Evolutionary conservation across 768 basidiomycete genomes (phyloP), one percentile per base, ranked within the genome.

Genomic region (Phylloporus arenicola): DNA sequence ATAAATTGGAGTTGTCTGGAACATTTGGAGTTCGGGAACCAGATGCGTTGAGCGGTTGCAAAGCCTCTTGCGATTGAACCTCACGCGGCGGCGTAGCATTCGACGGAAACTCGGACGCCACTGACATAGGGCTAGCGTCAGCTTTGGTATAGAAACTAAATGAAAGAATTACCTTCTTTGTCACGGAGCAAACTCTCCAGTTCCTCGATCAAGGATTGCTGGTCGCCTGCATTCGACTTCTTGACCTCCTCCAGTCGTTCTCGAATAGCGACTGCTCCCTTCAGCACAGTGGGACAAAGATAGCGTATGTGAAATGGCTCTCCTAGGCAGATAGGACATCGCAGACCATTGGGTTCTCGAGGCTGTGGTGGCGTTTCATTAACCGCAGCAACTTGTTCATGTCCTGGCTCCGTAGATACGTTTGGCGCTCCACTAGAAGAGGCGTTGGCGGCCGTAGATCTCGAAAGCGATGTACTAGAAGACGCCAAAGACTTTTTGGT

Each of bases 301-400:
- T 70, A 70, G n/a, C 73, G 75, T 46, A 71, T 64, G 53, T 84
- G 83, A 34, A 70, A 67, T 7, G 77, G 74, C 4, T 56, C 54
- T 40, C 62, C 62, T 17, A 67, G 63, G 62, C 82, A 84, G 19
- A 80, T 64, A 35, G 74, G 75, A 52, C 82, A 79, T 1, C 50
- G 46, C 1, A 50, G 52, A 48, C 42, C 44, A 38, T 52, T 48
- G 42, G 49, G 42, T n/a, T 30, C 46, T 6, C 16, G 25, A 20
- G 50, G 31, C 13, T 37, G 46, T 14, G 6, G 45, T 30, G 33
- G 19, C 24, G 35, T 44, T 27, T 42, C 22, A 39, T 39, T 40
- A 5, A 39, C 44, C 34, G 22, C 39, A 53, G 16, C 10, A 7
- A 17, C 37, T 1, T 29, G 42, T 13, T 42, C 39, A 20, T 2